phyloP scores from a whole-genome alignment of 2,329 filamentous ascomycete genomes.

The Ceratocystis alfenasii region DNA sequence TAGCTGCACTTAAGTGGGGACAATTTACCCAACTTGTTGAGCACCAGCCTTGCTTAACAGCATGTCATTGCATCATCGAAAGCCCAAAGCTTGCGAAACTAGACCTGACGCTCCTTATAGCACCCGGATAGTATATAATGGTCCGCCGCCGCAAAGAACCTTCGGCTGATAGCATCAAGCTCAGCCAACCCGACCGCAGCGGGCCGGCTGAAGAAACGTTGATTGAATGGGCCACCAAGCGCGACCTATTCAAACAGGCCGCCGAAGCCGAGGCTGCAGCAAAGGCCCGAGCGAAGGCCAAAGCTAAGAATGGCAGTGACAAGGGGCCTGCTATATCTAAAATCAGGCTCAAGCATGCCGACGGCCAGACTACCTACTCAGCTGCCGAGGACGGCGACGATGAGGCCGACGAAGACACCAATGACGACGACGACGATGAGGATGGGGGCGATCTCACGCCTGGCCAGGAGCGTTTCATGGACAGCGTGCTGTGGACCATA shows the following conservation, averaged over 20 bases:
- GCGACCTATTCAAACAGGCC: constrained; percentile 44
- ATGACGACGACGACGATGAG: constrained; percentile 27
- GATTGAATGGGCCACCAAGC: constrained; percentile 58
- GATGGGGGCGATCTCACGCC: constrained; percentile 32
- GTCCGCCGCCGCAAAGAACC: constrained; percentile 38
- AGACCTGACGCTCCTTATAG: not conserved
- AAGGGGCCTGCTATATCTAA: constrained; percentile 22
- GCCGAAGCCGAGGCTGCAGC: constrained; percentile 30
- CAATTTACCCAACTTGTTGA: not conserved
- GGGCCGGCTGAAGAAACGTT: constrained; percentile 52
- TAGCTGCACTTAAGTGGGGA: constrained; percentile 7
- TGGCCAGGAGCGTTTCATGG: constrained; percentile 40
- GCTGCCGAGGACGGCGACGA: constrained; percentile 29
- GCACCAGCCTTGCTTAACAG: not conserved
- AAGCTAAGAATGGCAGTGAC: constrained; percentile 28
- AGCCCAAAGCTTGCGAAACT: not conserved
- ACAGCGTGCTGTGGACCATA: constrained; percentile 46
- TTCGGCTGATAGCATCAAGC: constrained; percentile 42
- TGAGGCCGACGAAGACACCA: constrained; percentile 27
- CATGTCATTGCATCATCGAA: not conserved
- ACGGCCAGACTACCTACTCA: constrained; percentile 22
- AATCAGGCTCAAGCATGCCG: constrained; percentile 13
- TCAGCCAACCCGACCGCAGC: constrained; percentile 58
- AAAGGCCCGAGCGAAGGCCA: constrained; percentile 25
- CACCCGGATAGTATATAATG: constrained; percentile 29